Conservation (phyloP, 2,329 filamentous ascomycete species). For the Epichloe uncinata region DNA sequence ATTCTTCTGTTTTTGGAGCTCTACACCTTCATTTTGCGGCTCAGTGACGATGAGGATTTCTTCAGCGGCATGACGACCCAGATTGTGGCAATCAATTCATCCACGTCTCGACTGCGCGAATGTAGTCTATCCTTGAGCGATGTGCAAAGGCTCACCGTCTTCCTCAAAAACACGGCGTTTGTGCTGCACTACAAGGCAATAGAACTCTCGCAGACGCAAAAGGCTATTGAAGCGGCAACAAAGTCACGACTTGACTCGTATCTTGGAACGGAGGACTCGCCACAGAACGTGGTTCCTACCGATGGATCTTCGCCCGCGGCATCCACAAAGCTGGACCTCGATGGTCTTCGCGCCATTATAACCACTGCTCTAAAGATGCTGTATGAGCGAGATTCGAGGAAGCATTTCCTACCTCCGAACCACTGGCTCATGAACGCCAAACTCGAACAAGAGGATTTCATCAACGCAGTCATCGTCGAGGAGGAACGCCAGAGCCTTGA, state of each 20-base stretch:
- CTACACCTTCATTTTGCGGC: conserved; percentile 81
- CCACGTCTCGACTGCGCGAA: conserved; percentile 36
- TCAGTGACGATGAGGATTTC: conserved; percentile 96
- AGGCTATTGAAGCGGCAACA: conserved; percentile 10
- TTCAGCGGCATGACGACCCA: conserved; percentile 44
- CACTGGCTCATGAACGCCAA: conserved; percentile 90
- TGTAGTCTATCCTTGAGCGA: conserved; percentile 61
- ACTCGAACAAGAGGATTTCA: conserved; percentile 82
- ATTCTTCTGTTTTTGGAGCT: conserved; percentile 85
- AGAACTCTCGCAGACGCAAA: conserved; percentile 33
- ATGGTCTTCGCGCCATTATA: conserved; percentile 66
- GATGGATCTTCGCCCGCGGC: neutral
- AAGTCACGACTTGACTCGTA: conserved; percentile 18
- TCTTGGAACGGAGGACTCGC: conserved; percentile 8
- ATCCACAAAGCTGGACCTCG: conserved; percentile 43
- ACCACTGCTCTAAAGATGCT: conserved; percentile 74
- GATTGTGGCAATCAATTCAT: conserved; percentile 23
- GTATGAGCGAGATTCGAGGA: conserved; percentile 84
- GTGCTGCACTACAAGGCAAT: conserved; percentile 73
- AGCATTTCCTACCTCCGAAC: conserved; percentile 65
- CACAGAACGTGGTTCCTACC: neutral
- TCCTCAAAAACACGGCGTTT: conserved; percentile 85
- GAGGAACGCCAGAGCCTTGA: conserved; percentile 64
- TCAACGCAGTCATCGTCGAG: conserved; percentile 74
- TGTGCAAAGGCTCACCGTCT: conserved; percentile 61